Base-by-base conservation (phyloP, 1,284 basidiomycete species). In the Rhodotorula sp. region DNA sequence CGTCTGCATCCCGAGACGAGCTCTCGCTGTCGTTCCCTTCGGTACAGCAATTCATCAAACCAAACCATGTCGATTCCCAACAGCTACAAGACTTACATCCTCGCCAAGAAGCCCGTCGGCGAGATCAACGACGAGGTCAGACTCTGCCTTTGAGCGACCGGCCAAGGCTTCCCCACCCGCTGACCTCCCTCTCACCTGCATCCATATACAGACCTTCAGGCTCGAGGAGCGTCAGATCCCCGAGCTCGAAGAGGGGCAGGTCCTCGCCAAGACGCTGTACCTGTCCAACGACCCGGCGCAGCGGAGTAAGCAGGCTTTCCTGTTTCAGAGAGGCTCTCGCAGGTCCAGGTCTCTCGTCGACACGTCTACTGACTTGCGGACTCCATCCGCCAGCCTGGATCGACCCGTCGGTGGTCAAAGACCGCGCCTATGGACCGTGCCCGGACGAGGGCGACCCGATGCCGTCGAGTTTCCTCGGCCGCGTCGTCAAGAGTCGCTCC, bases 281-380 rank as follows among this genome's bases (percentile, higher is more conserved):
- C 51, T 80, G 46, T 77, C 75, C 24, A 80, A 80, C 70, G 79
- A 79, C 69, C 79, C 80, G 1, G 80, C 79, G 1, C 78, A 78
- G 76, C 72, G 79, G 17, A 49, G 22, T 42, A 42, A 42, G 37
- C 37, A 42, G 10, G 37, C 10, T 42, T 2, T 42, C n/a, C n/a
- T n/a, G n/a, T n/a, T n/a, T 12, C 12, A 14, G 14, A 42, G 37
- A 1, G 37, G 37, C 37, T 42, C 10, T 42, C 37, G 37, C 37
- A 2, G 33, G 10, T 12, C 10, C 37, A 42, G 37, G 37, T 42
- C 37, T 42, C 37, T 42, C 10, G 37, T 1, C 37, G 37, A 42
- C 37, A 14, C 10, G 37, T 12, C 10, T 12, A 42, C 37, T 42
- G 37, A 42, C 37, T 33, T 8, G 2, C 14, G 30, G 7, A 22